phyloP scores from a whole-genome alignment of 768 basidiomycete genomes.

The Podaxis sp. region DNA sequence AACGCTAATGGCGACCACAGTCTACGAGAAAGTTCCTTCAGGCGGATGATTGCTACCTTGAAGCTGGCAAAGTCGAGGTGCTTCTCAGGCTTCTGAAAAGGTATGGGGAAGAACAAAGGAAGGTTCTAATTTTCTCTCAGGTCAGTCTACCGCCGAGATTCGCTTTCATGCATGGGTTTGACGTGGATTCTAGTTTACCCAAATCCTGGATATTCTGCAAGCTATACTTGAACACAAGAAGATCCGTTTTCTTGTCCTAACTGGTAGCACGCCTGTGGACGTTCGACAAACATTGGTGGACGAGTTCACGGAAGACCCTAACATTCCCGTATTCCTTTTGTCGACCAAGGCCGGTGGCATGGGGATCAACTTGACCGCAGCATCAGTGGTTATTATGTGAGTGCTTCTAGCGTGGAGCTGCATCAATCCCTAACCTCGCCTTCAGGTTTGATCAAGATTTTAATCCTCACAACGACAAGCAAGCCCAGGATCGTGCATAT shows the following conservation, averaged over 20 bases:
- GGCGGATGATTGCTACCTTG: slow-evolving; percentile 70
- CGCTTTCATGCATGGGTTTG: background rate
- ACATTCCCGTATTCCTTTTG: slow-evolving; percentile 85
- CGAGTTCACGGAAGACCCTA: slow-evolving; percentile 87
- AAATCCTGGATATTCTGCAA: slow-evolving; percentile 92
- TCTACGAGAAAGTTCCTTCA: slow-evolving; percentile 76
- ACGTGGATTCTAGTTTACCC: slow-evolving; percentile 70
- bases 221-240: slow-evolving; percentile 70
- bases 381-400: slow-evolving; percentile 91
- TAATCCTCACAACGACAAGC: slow-evolving; percentile 96
- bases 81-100: slow-evolving; percentile 69
- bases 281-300: slow-evolving; percentile 92
- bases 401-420: slow-evolving; percentile 23
- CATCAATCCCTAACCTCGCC: background rate
- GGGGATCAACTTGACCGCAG: slow-evolving; percentile 96
- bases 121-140: slow-evolving; percentile 94
- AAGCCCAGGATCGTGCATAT: slow-evolving; percentile 97
- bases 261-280: slow-evolving; percentile 92
- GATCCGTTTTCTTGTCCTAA: slow-evolving; percentile 80
- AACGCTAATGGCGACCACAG: slow-evolving; percentile 30
- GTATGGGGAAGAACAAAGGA: slow-evolving; percentile 68
- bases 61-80: slow-evolving; percentile 84
- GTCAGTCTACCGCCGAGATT: slow-evolving; percentile 38
- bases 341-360: slow-evolving; percentile 93
- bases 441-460: slow-evolving; percentile 95